Conservation (phyloP, 1,284 basidiomycete species). For the Sporisorium graminicola region DNA sequence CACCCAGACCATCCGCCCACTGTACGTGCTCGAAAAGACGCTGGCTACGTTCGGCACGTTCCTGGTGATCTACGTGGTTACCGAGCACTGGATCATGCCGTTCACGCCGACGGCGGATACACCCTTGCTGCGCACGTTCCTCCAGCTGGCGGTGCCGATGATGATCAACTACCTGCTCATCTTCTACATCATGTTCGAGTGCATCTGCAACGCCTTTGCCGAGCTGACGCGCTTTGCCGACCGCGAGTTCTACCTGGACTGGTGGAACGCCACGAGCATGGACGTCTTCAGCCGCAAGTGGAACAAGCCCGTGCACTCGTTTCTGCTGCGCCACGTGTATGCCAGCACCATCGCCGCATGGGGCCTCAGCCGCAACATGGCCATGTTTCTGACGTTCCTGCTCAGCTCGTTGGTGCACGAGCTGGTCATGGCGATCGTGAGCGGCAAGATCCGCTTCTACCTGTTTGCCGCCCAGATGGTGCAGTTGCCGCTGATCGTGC, state of each 20-base stretch:
- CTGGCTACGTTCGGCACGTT: slow-evolving; percentile 96
- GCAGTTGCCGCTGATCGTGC: slow-evolving; percentile 89
- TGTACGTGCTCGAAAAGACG: slow-evolving; percentile 94
- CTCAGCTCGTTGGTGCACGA: slow-evolving; percentile 78
- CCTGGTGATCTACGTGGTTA: slow-evolving; percentile 82
- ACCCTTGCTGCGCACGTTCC: slow-evolving; percentile 72
- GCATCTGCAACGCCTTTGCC: slow-evolving; percentile 90
- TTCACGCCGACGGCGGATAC: slow-evolving; percentile 71
- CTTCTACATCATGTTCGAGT: slow-evolving; percentile 72
- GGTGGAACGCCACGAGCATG: slow-evolving; percentile 97
- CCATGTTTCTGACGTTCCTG: slow-evolving; percentile 92
- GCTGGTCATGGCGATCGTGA: slow-evolving; percentile 85
- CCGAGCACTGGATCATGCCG: slow-evolving; percentile 85
- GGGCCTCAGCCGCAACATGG: slow-evolving; percentile 79
- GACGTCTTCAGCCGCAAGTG: slow-evolving; percentile 80
- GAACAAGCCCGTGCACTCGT: slow-evolving; percentile 79
- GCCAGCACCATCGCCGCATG: slow-evolving; percentile 84
- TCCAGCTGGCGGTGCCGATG: slow-evolving; percentile 92
- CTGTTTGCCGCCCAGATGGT: slow-evolving; percentile 76
- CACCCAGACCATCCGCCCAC: slow-evolving; percentile 84
- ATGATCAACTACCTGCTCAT: slow-evolving; percentile 76
- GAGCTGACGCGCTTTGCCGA: slow-evolving; percentile 89
- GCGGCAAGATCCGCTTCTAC: slow-evolving; percentile 68
- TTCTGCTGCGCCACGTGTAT: slow-evolving; percentile 92
- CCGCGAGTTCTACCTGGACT: slow-evolving; percentile 95